Base-by-base conservation (phyloP, 352 stramenopile species). In the Blastocystis hominis region DNA sequence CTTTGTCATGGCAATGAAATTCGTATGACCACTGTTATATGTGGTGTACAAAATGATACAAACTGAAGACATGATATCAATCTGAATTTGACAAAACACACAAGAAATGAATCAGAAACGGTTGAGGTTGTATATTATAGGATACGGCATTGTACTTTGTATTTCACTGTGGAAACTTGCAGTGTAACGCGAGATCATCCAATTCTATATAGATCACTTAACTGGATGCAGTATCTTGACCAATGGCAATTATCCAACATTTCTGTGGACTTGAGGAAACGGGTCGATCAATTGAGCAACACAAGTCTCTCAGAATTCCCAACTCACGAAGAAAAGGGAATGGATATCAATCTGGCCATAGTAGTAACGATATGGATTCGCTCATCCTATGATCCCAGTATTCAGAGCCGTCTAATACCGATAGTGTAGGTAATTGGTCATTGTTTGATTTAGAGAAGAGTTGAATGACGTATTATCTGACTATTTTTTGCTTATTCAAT, bases 21-120 rank as follows among this genome's bases (percentile, higher is more conserved):
- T 56, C 44, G 40, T 53, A 53, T 66, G 72, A n/a, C 42, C n/a
- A 3, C 10, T 36, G 20, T 84, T 53, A 20, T 66, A 36, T 34
- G 72, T 68, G 24, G 72, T 68, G 10, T 30, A 38, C 1, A 84
- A 53, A 5, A 84, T 44, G 17, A 84, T 64, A 34, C 72, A 84
- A 42, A 13, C 40, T 0, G 30, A 15, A 17, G 46, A 50, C 6
- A 20, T 55, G 42, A 78, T 84, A 38, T 15, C 30, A 30, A 62
- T 47, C 20, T 47, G 44, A 47, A 17, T 47, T 7, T 61, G 24
- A 77, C 44, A 77, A 59, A n/a, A 20, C n/a, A 59, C 50, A n/a
- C n/a, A 59, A 20, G n/a, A 59, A 13, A 59, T 59, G 50, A 13
- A 59, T 1, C 50, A 59, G 50, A 59, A 59, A n/a, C 50, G 50